These are phyloP conservation scores for Calonectria henricotiae DNA, from an alignment of 2,329 filamentous ascomycete species.

Conservation along the genomic window DNA sequence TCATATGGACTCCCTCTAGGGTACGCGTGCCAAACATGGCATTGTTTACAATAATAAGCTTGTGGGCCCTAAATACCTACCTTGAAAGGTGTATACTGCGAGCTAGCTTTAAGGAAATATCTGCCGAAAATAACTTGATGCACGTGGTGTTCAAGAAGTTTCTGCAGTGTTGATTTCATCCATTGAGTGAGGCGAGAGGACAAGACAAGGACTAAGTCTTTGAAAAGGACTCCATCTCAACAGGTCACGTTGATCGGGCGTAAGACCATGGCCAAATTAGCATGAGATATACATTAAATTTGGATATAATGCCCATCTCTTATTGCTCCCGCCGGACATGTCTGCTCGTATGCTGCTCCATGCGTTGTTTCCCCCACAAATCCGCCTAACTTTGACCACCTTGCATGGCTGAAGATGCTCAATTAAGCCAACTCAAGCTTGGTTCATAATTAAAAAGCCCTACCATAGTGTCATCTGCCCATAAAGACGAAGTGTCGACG, in stretches of 20 bases:
- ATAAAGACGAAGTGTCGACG: constrained; percentile 8
- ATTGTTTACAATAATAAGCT: constrained; percentile 23
- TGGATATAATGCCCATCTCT: not conserved
- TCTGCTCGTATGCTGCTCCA: not conserved
- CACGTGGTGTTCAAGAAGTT: not conserved
- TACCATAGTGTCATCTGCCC: constrained; percentile 29
- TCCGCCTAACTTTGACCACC: not conserved
- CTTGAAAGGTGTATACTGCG: not conserved
- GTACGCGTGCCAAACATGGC: constrained; percentile 2
- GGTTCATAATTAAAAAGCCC: constrained; percentile 32
- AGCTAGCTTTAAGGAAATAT: not conserved
- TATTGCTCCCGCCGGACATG: not conserved
- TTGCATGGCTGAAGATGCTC: not conserved
- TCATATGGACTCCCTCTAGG: constrained; percentile 2
- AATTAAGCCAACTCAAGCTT: constrained; percentile 27
- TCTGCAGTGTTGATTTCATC: not conserved
- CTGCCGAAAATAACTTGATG: not conserved
- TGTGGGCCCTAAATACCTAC: not conserved
- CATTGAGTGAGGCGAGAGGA: too few species aligned
- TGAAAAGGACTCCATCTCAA: not conserved
- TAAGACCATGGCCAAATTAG: not conserved
- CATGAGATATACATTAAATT: not conserved
- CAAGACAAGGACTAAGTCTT: too few species aligned
- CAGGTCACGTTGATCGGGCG: not conserved
- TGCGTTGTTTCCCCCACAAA: not conserved